Conservation (phyloP, 176 grass and related monocot species). For the Eleusine indica region DNA sequence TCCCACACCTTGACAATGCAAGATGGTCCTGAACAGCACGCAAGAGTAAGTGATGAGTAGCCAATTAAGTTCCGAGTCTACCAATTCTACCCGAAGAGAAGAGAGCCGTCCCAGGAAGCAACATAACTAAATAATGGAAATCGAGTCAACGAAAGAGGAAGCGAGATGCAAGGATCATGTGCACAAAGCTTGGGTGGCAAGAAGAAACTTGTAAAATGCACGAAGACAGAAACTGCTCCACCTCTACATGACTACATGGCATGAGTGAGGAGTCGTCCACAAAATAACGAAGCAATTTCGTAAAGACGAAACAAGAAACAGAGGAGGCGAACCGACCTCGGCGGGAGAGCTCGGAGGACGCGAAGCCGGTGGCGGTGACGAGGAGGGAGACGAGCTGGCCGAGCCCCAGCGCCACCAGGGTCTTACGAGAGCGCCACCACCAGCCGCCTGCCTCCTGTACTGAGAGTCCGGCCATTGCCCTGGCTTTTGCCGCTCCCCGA, state of each 20-base stretch:
- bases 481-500: neutral
- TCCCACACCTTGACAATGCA: no score
- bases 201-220: no score
- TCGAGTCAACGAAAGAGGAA: neutral
- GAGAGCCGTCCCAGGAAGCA: neutral
- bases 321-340: conserved; percentile 46
- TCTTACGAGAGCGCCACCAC: conserved; percentile 35
- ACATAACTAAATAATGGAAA: neutral
- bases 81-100: neutral
- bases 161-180: neutral
- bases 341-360: conserved; percentile 71
- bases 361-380: conserved; percentile 66
- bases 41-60: neutral
- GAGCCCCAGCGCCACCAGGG: conserved; percentile 40
- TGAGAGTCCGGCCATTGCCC: neutral
- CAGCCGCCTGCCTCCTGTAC: neutral
- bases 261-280: neutral
- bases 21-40: conserved; percentile 19
- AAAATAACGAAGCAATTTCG: neutral
- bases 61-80: neutral
- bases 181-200: neutral
- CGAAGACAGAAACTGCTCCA: neutral
- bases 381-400: conserved; percentile 73
- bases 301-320: neutral
- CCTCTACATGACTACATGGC: neutral